Evolutionary conservation across 23 red algal species (phyloP), one percentile per base, ranked within the genome.

Genomic region (Gracilaria domingensis): DNA sequence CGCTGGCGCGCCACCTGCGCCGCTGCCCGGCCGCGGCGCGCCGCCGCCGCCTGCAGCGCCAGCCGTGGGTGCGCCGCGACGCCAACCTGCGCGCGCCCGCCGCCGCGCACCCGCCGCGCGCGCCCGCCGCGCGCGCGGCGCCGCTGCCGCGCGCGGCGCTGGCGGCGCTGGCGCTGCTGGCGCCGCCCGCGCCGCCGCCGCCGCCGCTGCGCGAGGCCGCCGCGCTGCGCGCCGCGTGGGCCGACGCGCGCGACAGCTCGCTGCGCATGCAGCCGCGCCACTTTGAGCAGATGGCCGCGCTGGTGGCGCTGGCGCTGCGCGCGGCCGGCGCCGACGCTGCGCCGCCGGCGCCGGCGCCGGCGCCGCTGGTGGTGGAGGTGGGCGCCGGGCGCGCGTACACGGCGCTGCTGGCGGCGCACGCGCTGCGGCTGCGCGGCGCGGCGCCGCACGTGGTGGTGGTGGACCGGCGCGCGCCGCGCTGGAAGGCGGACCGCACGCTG

Each of bases 301-400:
- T 89, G 9, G 20, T 32, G 18, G 13, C 66, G 20, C 47, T 78
- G 18, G 53, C 51, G 18, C 58, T 81, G 17, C 34, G 17, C 56
- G 36, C 78, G 34, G 2, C 6, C 42, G 16, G 12, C 47, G 23
- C 49, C 75, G 20, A 34, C 60, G 26, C 16, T 21, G 0, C 16
- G 30, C 32, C 8, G 26, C 81, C 8, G 8, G 21, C 84, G 14
- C 44, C 65, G 37, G 12, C 39, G 57, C 37, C 8, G 64, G 35
- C 26, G 24, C 64, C 62, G 58, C 4, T 54, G 45, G 55, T 90
- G 16, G 8, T 91, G 17, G 88, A 91, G 42, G 25, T 91, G 9
- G 88, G 58, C 59, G 88, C 88, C 51, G 88, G 88, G 16, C 88
- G 75, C 44, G 88, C 88, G 8, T 91, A 91, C 62, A 51, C 62